Conservation (phyloP, 768 basidiomycete species). For the Myochromella boudieri region DNA sequence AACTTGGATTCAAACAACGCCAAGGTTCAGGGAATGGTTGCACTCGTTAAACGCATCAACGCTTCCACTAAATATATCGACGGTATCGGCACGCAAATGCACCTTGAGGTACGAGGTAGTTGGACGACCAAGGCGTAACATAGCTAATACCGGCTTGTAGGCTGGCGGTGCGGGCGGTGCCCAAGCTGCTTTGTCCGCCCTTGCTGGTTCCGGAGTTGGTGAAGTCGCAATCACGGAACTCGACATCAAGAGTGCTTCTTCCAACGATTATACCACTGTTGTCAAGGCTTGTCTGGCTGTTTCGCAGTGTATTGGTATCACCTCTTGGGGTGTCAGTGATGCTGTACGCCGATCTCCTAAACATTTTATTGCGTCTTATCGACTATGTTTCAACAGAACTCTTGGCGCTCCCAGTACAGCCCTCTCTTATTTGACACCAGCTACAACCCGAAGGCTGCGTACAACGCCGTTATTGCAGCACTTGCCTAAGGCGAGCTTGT, state of each 20-base stretch:
- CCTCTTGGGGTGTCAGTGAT: constrained; percentile 51
- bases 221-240: constrained; percentile 53
- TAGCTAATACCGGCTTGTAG: constrained; percentile 17
- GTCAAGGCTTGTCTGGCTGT: constrained; percentile 46
- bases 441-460: constrained; percentile 26
- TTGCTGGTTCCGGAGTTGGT: constrained; percentile 38
- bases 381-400: constrained; percentile 20
- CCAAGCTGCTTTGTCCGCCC: constrained; percentile 41
- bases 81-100: constrained; percentile 51
- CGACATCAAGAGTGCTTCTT: constrained; percentile 35
- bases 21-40: constrained; percentile 39
- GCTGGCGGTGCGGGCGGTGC: constrained; percentile 40
- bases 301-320: constrained; percentile 44
- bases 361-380: not conserved
- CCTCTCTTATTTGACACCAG: constrained; percentile 29
- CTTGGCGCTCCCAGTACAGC: constrained; percentile 23
- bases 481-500: constrained; percentile 10
- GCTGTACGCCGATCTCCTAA: constrained; percentile 27
- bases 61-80: constrained; percentile 40
- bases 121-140: not conserved
- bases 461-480: constrained; percentile 21
- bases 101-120: constrained; percentile 28
- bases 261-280: constrained; percentile 44
- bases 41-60: constrained; percentile 39
- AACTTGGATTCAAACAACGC: constrained; percentile 51